A percentile compares a stretch with the other conserved stretches of the same genome.
phyloP scores from a whole-genome alignment of 2,329 filamentous ascomycete species.

The Fonsecaea monophora region DNA sequence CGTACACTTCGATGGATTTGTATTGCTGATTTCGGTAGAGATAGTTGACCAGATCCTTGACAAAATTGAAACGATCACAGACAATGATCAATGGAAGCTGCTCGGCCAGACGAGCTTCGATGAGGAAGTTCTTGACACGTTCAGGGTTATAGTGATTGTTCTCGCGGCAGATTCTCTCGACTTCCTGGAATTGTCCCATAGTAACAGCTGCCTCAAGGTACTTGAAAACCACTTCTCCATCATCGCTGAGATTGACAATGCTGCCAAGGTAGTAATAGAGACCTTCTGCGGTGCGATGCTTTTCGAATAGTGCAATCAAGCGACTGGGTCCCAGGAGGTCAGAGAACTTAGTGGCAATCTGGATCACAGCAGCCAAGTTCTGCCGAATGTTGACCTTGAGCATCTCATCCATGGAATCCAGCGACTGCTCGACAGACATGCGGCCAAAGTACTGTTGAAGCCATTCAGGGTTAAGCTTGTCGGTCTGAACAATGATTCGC shows the following conservation, averaged over 20 bases:
- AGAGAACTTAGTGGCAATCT: conserved; percentile 96
- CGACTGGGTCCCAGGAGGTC: conserved; percentile 87
- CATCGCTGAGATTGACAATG: conserved; percentile 95
- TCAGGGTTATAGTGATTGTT: conserved; percentile 88
- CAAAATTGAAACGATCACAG: conserved; percentile 99
- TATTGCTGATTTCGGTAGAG: conserved; percentile 99
- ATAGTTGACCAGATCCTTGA: conserved; percentile 94
- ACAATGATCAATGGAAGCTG: conserved; percentile 97
- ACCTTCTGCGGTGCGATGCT: conserved; percentile 95
- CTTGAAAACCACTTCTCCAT: conserved; percentile 97
- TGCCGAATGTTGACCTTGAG: conserved; percentile 95
- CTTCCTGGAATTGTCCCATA: conserved; percentile 92
- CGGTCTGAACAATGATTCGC: conserved; percentile 81
- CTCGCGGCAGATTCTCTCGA: conserved; percentile 96
- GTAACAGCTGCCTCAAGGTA: conserved; percentile 97
- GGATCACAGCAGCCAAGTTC: conserved; percentile 92
- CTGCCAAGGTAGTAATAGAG: conserved; percentile 98
- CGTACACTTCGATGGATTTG: conserved; percentile 97
- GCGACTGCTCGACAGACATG: conserved; percentile 90
- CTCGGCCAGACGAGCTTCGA: conserved; percentile 90
- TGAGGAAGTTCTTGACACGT: conserved; percentile 99
- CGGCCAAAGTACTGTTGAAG: conserved; percentile 90
- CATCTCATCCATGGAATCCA: conserved; percentile 96
- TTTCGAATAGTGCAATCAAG: conserved; percentile 93
- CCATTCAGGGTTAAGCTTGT: conserved; percentile 91